A percentile compares a stretch with the other conserved stretches of the same genome.
Evolutionary conservation across 2,329 filamentous ascomycete genomes (phyloP).

Genomic region (Nothopassalora personata): DNA sequence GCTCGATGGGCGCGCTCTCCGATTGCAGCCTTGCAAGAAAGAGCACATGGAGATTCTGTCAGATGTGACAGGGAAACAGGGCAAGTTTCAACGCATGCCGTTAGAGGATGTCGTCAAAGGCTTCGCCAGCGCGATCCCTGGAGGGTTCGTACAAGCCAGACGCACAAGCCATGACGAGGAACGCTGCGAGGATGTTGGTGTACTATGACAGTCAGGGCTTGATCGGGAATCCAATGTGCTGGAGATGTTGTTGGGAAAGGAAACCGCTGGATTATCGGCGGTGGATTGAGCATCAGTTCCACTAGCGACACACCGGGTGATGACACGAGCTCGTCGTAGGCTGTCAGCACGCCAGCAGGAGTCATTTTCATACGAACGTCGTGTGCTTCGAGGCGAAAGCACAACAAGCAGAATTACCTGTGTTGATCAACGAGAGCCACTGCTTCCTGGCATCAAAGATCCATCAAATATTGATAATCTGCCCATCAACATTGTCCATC

Average conservation of each 20-base stretch:
- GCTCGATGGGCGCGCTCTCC: too few relatives aligned
- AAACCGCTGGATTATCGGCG: conserved; percentile 12
- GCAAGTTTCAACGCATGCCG: conserved; percentile 18
- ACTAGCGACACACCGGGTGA: too few relatives aligned
- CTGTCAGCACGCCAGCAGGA: too few relatives aligned
- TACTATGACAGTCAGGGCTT: conserved; percentile 22
- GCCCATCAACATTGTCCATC: too few relatives aligned
- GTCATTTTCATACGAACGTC: too few relatives aligned
- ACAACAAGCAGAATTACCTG: too few relatives aligned
- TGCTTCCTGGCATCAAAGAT: too few relatives aligned
- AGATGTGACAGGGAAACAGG: conserved; percentile 24
- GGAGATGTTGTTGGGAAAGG: conserved; percentile 17
- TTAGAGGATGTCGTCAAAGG: conserved; percentile 19
- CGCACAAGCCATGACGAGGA: neutral
- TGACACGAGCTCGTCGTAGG: too few relatives aligned
- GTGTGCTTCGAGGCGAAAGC: too few relatives aligned
- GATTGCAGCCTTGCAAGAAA: too few relatives aligned
- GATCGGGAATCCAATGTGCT: conserved; percentile 22
- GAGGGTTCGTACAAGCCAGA: neutral
- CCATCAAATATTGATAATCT: too few relatives aligned
- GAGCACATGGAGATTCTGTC: conserved; percentile 19
- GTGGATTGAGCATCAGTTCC: conserved; percentile 3
- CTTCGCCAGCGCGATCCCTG: conserved; percentile 13
- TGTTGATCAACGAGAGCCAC: too few relatives aligned
- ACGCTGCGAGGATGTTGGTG: conserved; percentile 3